Conservation (phyloP, 179 eudicot genomes). For the Gypsophila paniculata region DNA sequence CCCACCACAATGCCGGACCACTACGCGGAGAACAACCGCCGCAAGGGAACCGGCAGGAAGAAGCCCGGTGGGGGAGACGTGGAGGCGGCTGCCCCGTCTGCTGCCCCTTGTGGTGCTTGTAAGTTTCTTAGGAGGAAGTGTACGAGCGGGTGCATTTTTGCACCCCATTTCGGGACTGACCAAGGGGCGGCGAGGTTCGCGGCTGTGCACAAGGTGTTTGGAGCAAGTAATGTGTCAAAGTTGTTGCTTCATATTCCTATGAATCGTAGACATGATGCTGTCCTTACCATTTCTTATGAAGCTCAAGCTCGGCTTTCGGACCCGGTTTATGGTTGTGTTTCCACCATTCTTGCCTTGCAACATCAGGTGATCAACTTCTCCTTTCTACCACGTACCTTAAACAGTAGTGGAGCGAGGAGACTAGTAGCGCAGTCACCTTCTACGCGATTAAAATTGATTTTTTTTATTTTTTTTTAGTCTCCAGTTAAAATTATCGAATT, state of each 20-base stretch:
- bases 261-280: slow-evolving; percentile 62
- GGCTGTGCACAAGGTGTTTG: slow-evolving; percentile 88
- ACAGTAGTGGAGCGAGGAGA: too few species aligned
- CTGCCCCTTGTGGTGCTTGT: slow-evolving; percentile 83
- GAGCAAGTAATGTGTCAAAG: slow-evolving; percentile 90
- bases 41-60: slow-evolving; percentile 31
- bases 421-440: too few species aligned
- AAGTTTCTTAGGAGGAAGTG: slow-evolving; percentile 90
- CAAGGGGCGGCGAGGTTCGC: slow-evolving; percentile 86
- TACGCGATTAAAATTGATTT: too few species aligned
- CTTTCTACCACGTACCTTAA: too few species aligned
- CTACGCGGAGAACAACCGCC: slow-evolving; percentile 27
- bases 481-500: too few species aligned
- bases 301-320: slow-evolving; percentile 91
- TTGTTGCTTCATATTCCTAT: slow-evolving; percentile 65
- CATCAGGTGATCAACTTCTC: slow-evolving; percentile 49
- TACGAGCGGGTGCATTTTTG: slow-evolving; percentile 67
- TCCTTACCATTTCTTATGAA: slow-evolving; percentile 71
- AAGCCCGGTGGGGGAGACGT: slow-evolving; percentile 5
- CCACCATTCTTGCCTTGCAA: slow-evolving; percentile 71
- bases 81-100: not conserved
- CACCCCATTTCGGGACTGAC: slow-evolving; percentile 76
- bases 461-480: too few species aligned
- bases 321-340: slow-evolving; percentile 89
- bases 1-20: slow-evolving; percentile 38